Evolutionary conservation across 495 filamentous ascomycete genomes (phyloP).

Genomic region (Evernia prunastri): DNA sequence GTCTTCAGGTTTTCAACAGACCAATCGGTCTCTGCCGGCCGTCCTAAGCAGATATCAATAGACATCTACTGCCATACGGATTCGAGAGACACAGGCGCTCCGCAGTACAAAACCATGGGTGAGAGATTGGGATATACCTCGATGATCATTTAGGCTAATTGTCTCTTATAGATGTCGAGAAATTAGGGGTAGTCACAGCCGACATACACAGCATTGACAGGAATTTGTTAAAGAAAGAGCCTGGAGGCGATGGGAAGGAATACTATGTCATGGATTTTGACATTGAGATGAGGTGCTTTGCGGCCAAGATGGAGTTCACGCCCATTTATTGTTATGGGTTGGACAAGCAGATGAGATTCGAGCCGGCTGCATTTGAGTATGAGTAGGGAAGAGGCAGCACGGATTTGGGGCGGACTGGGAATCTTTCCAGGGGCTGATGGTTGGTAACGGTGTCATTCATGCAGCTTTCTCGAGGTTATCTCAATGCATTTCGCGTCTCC

Average conservation of each 20-base stretch:
- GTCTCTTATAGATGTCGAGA: neutral
- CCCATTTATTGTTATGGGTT: neutral
- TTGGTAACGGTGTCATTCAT: neutral
- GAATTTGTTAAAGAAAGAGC: neutral
- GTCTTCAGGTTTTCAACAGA: conserved; percentile 9
- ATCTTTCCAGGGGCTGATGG: neutral
- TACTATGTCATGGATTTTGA: conserved; percentile 7
- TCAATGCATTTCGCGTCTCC: neutral
- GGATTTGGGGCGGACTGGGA: neutral
- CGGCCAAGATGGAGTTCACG: neutral
- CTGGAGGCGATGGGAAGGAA: neutral
- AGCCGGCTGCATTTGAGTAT: neutral
- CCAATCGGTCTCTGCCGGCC: conserved; percentile 6
- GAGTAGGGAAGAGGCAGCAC: neutral
- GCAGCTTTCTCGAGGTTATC: neutral
- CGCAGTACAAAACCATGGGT: neutral
- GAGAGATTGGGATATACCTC: neutral
- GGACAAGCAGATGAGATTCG: neutral
- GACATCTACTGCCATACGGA: neutral
- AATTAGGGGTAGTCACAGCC: conserved; percentile 4
- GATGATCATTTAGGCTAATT: neutral
- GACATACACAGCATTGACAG: conserved; percentile 2
- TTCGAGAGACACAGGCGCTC: neutral
- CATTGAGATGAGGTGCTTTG: conserved; percentile 5
- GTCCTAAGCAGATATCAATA: neutral